Conservation (phyloP, 352 stramenopile genomes). For the Phytophthora fragariaefolia region DNA sequence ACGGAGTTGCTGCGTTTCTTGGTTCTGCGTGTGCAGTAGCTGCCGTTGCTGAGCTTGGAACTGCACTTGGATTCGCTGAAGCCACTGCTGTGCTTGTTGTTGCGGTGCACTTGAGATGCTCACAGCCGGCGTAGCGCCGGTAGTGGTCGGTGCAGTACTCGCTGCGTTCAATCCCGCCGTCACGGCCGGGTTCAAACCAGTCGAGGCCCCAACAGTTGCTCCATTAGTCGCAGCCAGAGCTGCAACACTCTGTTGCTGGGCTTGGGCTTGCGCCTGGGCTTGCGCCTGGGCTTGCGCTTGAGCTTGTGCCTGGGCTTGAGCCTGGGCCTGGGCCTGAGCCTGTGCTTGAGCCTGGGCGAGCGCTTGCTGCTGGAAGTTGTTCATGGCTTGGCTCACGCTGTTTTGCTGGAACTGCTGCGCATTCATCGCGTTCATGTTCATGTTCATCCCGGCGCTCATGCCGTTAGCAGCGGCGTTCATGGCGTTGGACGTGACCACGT, state of each 20-base stretch:
- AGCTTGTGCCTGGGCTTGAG: conserved; percentile 31
- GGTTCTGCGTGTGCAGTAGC: conserved; percentile 74
- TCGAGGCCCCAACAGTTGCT: conserved; percentile 23
- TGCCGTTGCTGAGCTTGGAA: conserved; percentile 84
- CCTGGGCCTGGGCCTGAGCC: conserved; percentile 30
- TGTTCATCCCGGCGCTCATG: conserved; percentile 43
- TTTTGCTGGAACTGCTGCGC: too few relatives aligned
- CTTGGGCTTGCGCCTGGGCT: conserved; percentile 23
- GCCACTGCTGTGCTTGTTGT: conserved; percentile 79
- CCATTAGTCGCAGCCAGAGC: conserved; percentile 31
- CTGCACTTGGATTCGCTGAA: conserved; percentile 84
- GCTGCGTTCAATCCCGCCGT: conserved; percentile 35
- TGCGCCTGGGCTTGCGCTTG: conserved; percentile 32
- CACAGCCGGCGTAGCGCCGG: conserved; percentile 28
- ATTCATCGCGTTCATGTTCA: conserved; percentile 51
- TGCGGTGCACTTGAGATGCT: conserved; percentile 53
- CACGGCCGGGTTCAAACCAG: conserved; percentile 39
- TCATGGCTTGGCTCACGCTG: conserved; percentile 55
- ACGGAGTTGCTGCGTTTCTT: conserved; percentile 79
- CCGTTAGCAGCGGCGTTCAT: conserved; percentile 34
- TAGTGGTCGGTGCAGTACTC: conserved; percentile 33
- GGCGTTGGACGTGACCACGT: conserved; percentile 35
- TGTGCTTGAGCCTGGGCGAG: conserved; percentile 35
- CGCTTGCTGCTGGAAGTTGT: conserved; percentile 65
- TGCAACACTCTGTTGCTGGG: conserved; percentile 31